Percentiles rank a stretch among this genome's conserved stretches.
These are phyloP conservation scores for Fusarium oxysporum DNA, from an alignment of 2,329 filamentous ascomycete genomes.

Conservation along the genomic window DNA sequence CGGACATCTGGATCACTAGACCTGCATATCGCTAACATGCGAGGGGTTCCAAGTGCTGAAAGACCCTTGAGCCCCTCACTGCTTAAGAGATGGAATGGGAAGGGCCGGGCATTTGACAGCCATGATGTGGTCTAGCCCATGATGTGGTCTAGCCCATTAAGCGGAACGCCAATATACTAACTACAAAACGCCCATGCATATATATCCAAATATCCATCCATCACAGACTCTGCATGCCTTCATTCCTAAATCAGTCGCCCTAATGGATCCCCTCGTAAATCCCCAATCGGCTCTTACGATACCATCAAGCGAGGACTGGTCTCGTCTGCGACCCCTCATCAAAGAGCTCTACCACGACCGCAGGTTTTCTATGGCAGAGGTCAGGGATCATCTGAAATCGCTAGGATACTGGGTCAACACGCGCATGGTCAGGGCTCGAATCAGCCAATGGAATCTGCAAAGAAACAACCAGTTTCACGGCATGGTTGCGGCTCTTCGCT, in stretches of 20 bases:
- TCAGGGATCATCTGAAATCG: not conserved
- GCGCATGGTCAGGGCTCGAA: not conserved
- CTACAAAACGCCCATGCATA: constrained; percentile 1
- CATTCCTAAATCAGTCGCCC: not conserved
- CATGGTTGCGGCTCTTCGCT: constrained; percentile 2
- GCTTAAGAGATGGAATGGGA: not conserved
- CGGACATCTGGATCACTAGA: not conserved
- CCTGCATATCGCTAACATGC: not conserved
- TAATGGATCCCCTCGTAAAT: not conserved
- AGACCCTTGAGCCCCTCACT: not conserved
- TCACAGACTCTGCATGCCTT: not conserved
- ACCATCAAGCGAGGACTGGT: not conserved
- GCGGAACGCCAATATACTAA: not conserved
- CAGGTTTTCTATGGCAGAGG: not conserved
- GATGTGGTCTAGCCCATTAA: not conserved
- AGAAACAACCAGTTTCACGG: not conserved
- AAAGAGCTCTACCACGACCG: not conserved
- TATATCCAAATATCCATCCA: not conserved
- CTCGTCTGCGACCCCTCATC: not conserved
- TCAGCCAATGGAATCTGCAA: not conserved
- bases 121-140: not conserved
- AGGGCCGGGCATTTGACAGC: not conserved
- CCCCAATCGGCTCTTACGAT: not conserved
- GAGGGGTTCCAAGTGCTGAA: not conserved
- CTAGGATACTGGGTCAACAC: not conserved